These are phyloP conservation scores for Ceratobasidium sp. DNA, from an alignment of 1,284 basidiomycete species.

Conservation along the genomic window DNA sequence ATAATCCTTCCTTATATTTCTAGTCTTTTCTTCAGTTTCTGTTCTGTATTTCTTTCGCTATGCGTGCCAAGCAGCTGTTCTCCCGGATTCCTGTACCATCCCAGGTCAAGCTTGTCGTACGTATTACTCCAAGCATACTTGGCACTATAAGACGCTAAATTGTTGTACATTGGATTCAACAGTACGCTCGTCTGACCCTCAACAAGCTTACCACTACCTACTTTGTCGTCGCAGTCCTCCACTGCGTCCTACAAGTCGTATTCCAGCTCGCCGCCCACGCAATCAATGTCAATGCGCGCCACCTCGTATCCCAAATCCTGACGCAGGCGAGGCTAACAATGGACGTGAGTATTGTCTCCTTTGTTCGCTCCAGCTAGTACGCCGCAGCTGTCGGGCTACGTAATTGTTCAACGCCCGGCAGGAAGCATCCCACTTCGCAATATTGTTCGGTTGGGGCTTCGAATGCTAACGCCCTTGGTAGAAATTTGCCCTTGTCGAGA, in stretches of 20 bases:
- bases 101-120: constrained; percentile 48
- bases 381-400: not conserved
- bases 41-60: constrained; percentile 4
- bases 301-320: constrained; percentile 61
- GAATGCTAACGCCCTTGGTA: not conserved
- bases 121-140: constrained; percentile 9
- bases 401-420: not conserved
- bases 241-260: constrained; percentile 75
- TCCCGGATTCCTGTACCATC: constrained; percentile 43
- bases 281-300: constrained; percentile 71
- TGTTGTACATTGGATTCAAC: constrained; percentile 60
- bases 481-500: constrained; percentile 37
- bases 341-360: constrained; percentile 32
- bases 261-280: constrained; percentile 76
- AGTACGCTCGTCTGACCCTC: constrained; percentile 73
- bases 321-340: constrained; percentile 31
- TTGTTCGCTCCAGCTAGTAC: not conserved
- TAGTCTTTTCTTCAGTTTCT: not conserved
- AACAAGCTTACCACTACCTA: constrained; percentile 75
- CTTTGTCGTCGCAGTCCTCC: constrained; percentile 73
- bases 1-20: constrained; percentile 13
- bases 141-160: not conserved
- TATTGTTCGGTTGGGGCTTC: not conserved
- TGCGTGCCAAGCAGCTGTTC: constrained; percentile 49
- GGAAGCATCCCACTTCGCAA: constrained; percentile 5